phyloP scores from a whole-genome alignment of 2,329 filamentous ascomycete species.

The Colletotrichum ledebouriae region DNA sequence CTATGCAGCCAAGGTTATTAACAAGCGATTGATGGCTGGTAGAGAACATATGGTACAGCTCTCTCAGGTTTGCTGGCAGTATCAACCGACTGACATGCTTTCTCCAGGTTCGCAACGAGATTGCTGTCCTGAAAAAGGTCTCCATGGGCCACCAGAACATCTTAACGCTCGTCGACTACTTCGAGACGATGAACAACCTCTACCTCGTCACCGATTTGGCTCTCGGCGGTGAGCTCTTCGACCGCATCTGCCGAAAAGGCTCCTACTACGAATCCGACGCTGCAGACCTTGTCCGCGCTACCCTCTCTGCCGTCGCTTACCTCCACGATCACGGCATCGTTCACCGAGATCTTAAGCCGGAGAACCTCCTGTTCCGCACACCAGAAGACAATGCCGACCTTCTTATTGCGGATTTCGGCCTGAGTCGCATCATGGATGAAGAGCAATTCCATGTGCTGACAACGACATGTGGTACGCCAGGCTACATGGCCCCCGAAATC shows the following conservation, averaged over 20 bases:
- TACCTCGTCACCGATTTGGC: conserved; percentile 98
- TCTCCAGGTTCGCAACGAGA: conserved; percentile 92
- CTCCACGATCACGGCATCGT: conserved; percentile 99
- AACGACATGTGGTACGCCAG: conserved; percentile 96
- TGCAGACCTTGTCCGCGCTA: conserved; percentile 93
- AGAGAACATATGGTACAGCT: conserved; percentile 92
- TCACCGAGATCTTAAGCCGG: conserved; percentile 96
- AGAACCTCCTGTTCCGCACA: conserved; percentile 96
- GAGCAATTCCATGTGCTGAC: conserved; percentile 98
- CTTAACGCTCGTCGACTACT: conserved; percentile 97
- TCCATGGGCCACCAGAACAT: conserved; percentile 99
- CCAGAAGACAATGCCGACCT: conserved; percentile 98
- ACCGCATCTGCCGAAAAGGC: conserved; percentile 98
- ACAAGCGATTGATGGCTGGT: conserved; percentile 97
- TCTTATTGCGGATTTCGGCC: conserved; percentile 95
- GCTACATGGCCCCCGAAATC: conserved; percentile 99
- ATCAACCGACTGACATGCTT: conserved; percentile 13
- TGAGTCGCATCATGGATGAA: conserved; percentile 98
- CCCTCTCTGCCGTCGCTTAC: conserved; percentile 97
- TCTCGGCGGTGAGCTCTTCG: conserved; percentile 95
- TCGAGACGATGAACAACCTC: conserved; percentile 99
- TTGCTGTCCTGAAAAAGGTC: conserved; percentile 96
- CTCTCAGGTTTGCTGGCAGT: conserved; percentile 10
- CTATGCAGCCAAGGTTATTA: conserved; percentile 99
- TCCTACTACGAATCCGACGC: conserved; percentile 99